A percentile compares a stretch with the other conserved stretches of the same genome.
phyloP scores from a whole-genome alignment of 2,329 filamentous ascomycete genomes.

The Colletotrichum noveboracense region DNA sequence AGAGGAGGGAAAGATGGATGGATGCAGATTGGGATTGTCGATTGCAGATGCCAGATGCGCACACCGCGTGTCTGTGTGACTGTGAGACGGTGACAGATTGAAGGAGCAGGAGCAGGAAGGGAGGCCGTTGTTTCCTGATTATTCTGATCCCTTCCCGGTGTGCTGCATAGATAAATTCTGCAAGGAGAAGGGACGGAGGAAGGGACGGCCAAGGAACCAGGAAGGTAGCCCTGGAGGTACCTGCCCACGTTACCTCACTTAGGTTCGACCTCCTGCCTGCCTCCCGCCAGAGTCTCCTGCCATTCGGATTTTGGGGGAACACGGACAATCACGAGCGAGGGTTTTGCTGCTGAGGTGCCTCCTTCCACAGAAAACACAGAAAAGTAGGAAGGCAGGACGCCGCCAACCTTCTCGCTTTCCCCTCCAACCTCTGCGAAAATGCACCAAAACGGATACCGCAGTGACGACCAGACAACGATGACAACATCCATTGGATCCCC shows the following conservation, averaged over 20 bases:
- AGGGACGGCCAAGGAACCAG: not conserved
- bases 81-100: not conserved
- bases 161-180: not conserved
- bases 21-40: not conserved
- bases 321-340: not conserved
- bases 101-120: not conserved
- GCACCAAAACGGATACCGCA: not conserved
- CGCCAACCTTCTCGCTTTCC: not conserved
- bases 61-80: not conserved
- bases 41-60: not conserved
- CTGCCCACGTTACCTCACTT: too few relatives aligned
- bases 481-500: not conserved
- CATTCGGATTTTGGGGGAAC: not conserved
- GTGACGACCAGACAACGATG: not conserved
- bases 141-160: not conserved
- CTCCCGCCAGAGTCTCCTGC: too few relatives aligned
- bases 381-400: not conserved
- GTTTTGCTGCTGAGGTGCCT: not conserved
- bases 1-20: not conserved
- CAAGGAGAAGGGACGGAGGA: not conserved
- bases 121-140: constrained; percentile 1
- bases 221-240: too few relatives aligned
- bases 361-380: not conserved
- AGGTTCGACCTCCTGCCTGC: not conserved
- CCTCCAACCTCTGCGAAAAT: not conserved